Evolutionary conservation across 2,329 filamentous ascomycete species (phyloP).

Genomic region (Grosmannia serpens): DNA sequence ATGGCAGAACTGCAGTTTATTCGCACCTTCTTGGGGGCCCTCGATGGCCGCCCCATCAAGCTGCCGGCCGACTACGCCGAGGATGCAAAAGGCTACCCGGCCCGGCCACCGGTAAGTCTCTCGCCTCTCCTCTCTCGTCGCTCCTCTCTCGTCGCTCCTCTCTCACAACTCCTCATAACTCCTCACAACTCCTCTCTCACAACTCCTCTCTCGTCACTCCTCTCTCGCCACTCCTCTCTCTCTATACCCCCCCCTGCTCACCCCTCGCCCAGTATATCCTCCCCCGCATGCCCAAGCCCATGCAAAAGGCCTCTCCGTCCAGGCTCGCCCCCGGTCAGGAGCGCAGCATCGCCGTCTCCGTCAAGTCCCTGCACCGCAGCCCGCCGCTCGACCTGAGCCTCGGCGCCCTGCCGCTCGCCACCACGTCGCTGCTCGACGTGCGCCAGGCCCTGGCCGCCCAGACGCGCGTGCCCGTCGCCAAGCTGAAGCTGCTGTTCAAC

Average conservation of each 20-base stretch:
- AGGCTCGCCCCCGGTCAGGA: constrained; percentile 40
- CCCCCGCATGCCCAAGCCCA: constrained; percentile 44
- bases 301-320: constrained; percentile 21
- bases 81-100: constrained; percentile 67
- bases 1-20: constrained; percentile 84
- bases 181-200: constrained; percentile 7
- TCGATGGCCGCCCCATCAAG: constrained; percentile 70
- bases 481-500: constrained; percentile 75
- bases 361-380: constrained; percentile 65
- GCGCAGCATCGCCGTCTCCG: constrained; percentile 43
- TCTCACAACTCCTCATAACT: neutral
- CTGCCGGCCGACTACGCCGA: constrained; percentile 84
- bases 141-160: too few species aligned
- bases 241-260: neutral
- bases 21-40: constrained; percentile 66
- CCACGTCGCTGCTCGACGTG: constrained; percentile 67
- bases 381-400: constrained; percentile 56
- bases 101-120: constrained; percentile 59
- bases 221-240: neutral
- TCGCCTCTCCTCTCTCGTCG: neutral
- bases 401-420: constrained; percentile 42
- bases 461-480: constrained; percentile 55
- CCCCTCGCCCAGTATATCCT: constrained; percentile 51
- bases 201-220: neutral
- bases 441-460: constrained; percentile 57